A percentile compares a stretch with the other conserved stretches of the same genome.
phyloP scores from a whole-genome alignment of 352 stramenopile genomes.

The Phytopythium boreale region DNA sequence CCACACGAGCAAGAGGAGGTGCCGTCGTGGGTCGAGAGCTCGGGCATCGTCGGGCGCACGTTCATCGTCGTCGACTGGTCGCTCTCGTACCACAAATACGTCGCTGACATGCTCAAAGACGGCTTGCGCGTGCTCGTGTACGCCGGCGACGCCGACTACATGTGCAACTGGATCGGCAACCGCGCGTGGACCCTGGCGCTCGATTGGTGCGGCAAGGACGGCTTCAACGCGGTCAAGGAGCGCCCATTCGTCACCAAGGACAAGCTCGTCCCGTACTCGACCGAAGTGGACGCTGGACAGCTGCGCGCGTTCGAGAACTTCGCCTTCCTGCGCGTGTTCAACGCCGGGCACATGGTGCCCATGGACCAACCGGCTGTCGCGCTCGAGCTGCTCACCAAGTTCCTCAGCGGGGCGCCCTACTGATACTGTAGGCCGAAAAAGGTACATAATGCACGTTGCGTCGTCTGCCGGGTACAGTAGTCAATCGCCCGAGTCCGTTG shows the following conservation, averaged over 20 bases:
- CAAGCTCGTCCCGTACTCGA: neutral
- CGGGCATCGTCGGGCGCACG: conserved; percentile 61
- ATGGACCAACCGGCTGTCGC: conserved; percentile 39
- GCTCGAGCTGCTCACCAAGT: conserved; percentile 45
- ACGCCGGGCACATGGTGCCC: conserved; percentile 52
- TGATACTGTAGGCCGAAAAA: conserved; percentile 10
- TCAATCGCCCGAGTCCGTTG: no score
- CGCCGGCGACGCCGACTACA: conserved; percentile 94
- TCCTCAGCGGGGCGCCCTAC: conserved; percentile 33
- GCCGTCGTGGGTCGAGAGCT: neutral
- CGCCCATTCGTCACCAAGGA: conserved; percentile 20
- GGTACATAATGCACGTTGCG: no score
- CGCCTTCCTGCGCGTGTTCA: conserved; percentile 45
- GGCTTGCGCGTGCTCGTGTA: conserved; percentile 91
- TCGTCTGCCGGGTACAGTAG: no score
- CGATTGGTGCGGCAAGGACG: conserved; percentile 87
- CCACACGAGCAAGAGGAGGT: conserved; percentile 1
- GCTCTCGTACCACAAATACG: conserved; percentile 83
- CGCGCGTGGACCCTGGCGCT: conserved; percentile 91
- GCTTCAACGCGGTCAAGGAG: conserved; percentile 68
- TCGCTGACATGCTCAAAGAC: conserved; percentile 85
- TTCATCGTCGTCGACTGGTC: conserved; percentile 94
- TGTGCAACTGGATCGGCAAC: conserved; percentile 97
- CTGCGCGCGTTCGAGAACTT: conserved; percentile 36
- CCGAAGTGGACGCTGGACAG: neutral